These are phyloP conservation scores for Plasmodium sp. DNA, from an alignment of 169 alveolate species.

Conservation along the genomic window DNA sequence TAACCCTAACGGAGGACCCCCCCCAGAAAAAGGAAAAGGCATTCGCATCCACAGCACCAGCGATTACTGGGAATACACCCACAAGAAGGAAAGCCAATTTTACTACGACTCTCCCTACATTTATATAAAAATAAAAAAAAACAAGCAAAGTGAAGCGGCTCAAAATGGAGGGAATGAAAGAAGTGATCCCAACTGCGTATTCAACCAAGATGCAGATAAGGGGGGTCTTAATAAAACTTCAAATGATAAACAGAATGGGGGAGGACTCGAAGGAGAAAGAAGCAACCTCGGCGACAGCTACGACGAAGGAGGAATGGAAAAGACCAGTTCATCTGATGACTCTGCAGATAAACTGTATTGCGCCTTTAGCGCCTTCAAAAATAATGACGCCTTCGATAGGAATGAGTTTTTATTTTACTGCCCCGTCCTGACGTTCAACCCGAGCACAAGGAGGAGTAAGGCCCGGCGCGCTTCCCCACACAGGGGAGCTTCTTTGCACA, in stretches of 20 bases:
- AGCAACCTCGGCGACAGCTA: neutral
- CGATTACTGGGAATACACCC: neutral
- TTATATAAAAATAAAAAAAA: constrained; percentile 40
- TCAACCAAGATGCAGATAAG: neutral
- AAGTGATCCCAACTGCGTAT: neutral
- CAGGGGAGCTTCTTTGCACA: neutral
- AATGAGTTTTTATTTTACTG: constrained; percentile 38
- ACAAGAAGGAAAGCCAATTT: constrained; percentile 16
- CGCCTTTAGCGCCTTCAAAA: constrained; percentile 17
- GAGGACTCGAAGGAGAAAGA: neutral
- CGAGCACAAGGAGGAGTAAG: constrained; percentile 17
- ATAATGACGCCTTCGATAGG: constrained; percentile 15
- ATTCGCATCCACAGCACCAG: neutral
- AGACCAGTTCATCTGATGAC: neutral
- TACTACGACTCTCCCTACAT: constrained; percentile 62
- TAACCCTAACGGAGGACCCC: neutral
- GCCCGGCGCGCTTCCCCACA: neutral
- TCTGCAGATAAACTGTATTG: neutral
- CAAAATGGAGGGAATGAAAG: neutral
- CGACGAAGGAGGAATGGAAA: neutral
- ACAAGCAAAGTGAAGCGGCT: neutral
- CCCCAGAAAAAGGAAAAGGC: neutral
- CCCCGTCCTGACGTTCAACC: constrained; percentile 38
- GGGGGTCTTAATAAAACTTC: constrained; percentile 6
- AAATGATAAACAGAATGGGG: neutral